phyloP scores from a whole-genome alignment of 257 asterid genomes.

The Primulina huaijiensis region DNA sequence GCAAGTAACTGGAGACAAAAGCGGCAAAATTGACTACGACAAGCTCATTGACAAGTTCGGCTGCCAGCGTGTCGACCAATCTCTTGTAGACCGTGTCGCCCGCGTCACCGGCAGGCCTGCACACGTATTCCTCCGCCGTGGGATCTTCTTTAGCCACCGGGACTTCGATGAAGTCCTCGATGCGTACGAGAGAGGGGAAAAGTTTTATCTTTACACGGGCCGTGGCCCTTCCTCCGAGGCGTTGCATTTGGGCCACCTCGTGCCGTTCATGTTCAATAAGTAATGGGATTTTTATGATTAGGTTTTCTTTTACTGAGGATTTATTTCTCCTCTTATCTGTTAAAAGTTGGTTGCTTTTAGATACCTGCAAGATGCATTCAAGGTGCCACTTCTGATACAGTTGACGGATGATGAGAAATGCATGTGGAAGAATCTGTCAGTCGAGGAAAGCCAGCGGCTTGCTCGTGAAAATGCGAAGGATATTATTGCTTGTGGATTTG shows the following conservation, averaged over 20 bases:
- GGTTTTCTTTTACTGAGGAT: not conserved
- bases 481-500: slow-evolving; percentile 98
- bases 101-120: slow-evolving; percentile 72
- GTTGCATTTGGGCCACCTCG: slow-evolving; percentile 90
- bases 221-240: slow-evolving; percentile 98
- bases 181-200: slow-evolving; percentile 76
- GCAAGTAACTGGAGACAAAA: slow-evolving; percentile 82
- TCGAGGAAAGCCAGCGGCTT: slow-evolving; percentile 92
- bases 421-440: slow-evolving; percentile 89
- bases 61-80: slow-evolving; percentile 75
- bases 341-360: slow-evolving; percentile 34
- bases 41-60: slow-evolving; percentile 86
- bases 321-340: not conserved
- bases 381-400: slow-evolving; percentile 93
- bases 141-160: slow-evolving; percentile 92
- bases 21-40: slow-evolving; percentile 88
- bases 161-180: slow-evolving; percentile 71
- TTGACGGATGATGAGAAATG: slow-evolving; percentile 97
- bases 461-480: slow-evolving; percentile 98
- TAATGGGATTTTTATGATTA: slow-evolving; percentile 23
- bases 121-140: slow-evolving; percentile 96
- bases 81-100: slow-evolving; percentile 68
- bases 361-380: slow-evolving; percentile 91
- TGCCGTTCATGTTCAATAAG: slow-evolving; percentile 97
- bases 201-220: slow-evolving; percentile 86